Base-by-base conservation (phyloP, 2,329 filamentous ascomycete genomes). In the Sarocladium strictum region DNA sequence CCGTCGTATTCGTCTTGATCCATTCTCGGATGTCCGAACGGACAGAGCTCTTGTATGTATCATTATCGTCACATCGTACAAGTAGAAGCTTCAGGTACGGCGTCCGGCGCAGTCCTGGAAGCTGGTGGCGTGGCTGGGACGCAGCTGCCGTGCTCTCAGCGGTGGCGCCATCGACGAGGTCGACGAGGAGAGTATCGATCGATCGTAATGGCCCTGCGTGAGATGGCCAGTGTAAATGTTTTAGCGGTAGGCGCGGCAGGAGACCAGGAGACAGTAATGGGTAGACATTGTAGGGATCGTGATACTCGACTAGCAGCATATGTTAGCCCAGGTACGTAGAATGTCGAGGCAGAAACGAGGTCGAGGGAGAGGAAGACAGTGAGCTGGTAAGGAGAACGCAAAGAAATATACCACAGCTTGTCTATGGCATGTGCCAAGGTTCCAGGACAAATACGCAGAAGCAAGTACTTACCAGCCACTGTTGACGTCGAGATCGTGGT, bases 201-300 rank as follows among this genome's bases (percentile, higher is more conserved):
- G 94, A 97, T 60, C 94, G 87, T 33, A 97, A 75, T 2, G 94
- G 94, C 1, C 94, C 87, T 26, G 87, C 87, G 58, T 95, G 90
- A 14, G 94, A 96, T 69, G 97, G 95, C 94, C 94, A 99, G 66
- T 97, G 90, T 45, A 99, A 83, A 65, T 97, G 95, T 59, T 86
- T 87, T 35, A 99, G 78, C 32, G 94, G 94, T 0, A 97, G 79
- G 54, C 89, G 87, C 40, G 87, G 78, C 38, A 88, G 78, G 56
- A 99, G 77, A 56, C 92, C 85, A 2, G 89, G 84, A 11, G 87
- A 86, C 41, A 97, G 76, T 53, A 93, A 80, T 56, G 89, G 85
- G 72, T 93, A 97, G 59, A 97, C 81, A 64, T 89, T 86, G 67
- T 90, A 88, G 53, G 94, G 93, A 73, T 99, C 94, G 74, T 89